A percentile compares a stretch with the other conserved stretches of the same genome.
Conservation (phyloP, 192 early-diverging fungal genomes). For the Backusella australiensis region DNA sequence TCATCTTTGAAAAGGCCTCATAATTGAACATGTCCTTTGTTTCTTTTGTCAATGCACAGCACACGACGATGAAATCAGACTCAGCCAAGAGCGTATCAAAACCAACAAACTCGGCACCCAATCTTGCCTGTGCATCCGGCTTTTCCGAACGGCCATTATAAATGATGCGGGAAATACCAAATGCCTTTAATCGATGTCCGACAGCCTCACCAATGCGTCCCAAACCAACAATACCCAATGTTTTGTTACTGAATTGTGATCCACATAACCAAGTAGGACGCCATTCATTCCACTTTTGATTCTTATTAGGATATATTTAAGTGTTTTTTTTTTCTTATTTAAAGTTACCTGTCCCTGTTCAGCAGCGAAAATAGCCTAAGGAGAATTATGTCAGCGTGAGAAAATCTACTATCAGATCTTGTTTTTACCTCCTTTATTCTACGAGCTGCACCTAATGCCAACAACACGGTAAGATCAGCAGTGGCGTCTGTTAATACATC, state of each 20-base stretch:
- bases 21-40: conserved; percentile 73
- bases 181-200: conserved; percentile 65
- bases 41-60: conserved; percentile 69
- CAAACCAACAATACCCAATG: conserved; percentile 81
- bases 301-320: conserved; percentile 5
- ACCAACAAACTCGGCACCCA: conserved; percentile 49
- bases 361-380: conserved; percentile 33
- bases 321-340: background rate
- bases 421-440: conserved; percentile 55
- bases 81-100: conserved; percentile 59
- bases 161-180: conserved; percentile 63
- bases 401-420: background rate
- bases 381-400: background rate
- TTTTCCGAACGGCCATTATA: conserved; percentile 61
- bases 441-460: conserved; percentile 72
- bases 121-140: conserved; percentile 33
- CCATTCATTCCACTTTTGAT: conserved; percentile 59
- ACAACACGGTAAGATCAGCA: conserved; percentile 76
- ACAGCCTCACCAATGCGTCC: conserved; percentile 82
- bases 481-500: conserved; percentile 87
- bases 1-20: conserved; percentile 68
- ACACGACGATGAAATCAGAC: conserved; percentile 72
- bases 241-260: conserved; percentile 71
- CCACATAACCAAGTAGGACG: conserved; percentile 67
- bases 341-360: conserved; percentile 38